These are phyloP conservation scores for Auricularia sp. DNA, from an alignment of 768 basidiomycete species.

Conservation along the genomic window DNA sequence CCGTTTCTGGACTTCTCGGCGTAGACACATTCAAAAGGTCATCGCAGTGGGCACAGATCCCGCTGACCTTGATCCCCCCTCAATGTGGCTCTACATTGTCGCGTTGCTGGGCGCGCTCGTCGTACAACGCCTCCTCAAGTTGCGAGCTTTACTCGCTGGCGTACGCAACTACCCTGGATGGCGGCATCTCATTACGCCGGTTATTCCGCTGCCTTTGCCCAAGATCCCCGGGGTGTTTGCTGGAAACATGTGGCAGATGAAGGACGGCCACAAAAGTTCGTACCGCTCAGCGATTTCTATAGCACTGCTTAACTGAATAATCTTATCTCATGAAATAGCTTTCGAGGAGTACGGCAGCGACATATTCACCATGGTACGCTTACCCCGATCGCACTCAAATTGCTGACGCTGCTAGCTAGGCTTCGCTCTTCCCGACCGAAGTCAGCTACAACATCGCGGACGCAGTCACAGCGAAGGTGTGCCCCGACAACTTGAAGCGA, in stretches of 20 bases:
- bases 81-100: no score
- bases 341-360: not conserved
- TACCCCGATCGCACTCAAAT: not conserved
- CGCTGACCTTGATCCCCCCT: no score
- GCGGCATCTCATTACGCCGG: not conserved
- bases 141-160: not conserved
- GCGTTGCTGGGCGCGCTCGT: not conserved
- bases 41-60: no score
- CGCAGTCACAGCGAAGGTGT: not conserved
- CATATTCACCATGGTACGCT: not conserved
- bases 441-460: not conserved
- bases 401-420: not conserved
- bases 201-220: not conserved
- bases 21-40: no score
- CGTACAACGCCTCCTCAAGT: not conserved
- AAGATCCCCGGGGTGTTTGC: not conserved
- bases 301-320: not conserved
- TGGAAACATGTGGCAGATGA: not conserved
- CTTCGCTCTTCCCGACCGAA: not conserved
- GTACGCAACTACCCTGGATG: not conserved
- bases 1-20: no score
- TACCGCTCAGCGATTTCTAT: not conserved
- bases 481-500: not conserved
- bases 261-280: not conserved
- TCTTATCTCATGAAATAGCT: not conserved